A percentile compares a stretch with the other conserved stretches of the same genome.
These are phyloP conservation scores for Sporothrix brunneoviolacea DNA, from an alignment of 2,329 filamentous ascomycete species.

Conservation along the genomic window DNA sequence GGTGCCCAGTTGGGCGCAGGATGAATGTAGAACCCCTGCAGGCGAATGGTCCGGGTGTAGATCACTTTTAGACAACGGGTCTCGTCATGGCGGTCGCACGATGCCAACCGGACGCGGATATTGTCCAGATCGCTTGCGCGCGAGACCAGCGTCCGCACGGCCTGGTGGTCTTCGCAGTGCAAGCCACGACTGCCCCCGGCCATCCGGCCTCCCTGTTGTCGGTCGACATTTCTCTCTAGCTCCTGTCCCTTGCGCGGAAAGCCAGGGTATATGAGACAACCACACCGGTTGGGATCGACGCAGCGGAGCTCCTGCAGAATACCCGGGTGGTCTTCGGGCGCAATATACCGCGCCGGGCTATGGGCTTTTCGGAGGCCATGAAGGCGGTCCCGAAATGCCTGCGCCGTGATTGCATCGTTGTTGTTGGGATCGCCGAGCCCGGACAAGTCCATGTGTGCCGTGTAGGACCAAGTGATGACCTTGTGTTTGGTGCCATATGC, in stretches of 20 bases:
- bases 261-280: background rate
- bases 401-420: background rate
- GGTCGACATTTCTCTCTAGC: no score
- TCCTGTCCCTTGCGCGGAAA: background rate
- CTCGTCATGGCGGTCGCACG: conserved; percentile 2
- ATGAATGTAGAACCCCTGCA: conserved; percentile 6
- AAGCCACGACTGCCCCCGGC: no score
- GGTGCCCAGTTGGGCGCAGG: background rate
- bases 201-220: no score
- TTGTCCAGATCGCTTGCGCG: background rate
- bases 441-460: conserved; percentile 5
- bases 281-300: background rate
- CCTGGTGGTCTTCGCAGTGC: no score
- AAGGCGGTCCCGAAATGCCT: background rate
- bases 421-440: background rate
- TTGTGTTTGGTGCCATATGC: background rate
- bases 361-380: background rate
- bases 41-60: conserved; percentile 7
- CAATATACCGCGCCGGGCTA: background rate
- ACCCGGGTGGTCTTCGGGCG: background rate
- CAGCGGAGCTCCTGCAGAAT: background rate
- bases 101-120: background rate
- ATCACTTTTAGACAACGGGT: conserved; percentile 4
- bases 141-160: background rate
- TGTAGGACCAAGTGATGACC: conserved; percentile 6